A percentile compares a stretch with the other conserved stretches of the same genome.
These are phyloP conservation scores for Candida corydali DNA, from an alignment of 805 yeast species.

Conservation along the genomic window DNA sequence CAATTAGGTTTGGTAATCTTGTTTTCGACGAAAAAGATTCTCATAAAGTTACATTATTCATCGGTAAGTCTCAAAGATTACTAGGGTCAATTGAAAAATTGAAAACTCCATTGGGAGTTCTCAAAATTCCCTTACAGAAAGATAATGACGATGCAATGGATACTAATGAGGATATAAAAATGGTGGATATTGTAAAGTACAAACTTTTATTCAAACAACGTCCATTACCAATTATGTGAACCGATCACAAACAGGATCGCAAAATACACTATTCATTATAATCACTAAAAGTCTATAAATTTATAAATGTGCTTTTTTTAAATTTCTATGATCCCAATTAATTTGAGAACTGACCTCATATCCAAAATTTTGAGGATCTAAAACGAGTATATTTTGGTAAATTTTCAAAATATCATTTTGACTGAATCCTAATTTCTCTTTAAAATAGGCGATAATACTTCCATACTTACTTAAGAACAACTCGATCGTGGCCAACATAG, in stretches of 20 bases:
- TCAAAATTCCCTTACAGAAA: slow-evolving; percentile 37
- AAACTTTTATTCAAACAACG: slow-evolving; percentile 62
- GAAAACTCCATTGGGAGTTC: slow-evolving; percentile 62
- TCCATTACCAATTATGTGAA: slow-evolving; percentile 74
- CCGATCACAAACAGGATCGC: too few species aligned
- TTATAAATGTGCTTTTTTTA: slow-evolving; percentile 9
- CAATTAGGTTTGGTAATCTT: slow-evolving; percentile 49
- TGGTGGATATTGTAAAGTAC: slow-evolving; percentile 56
- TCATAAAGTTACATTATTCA: slow-evolving; percentile 49
- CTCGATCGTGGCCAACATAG: slow-evolving; percentile 64
- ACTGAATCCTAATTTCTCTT: slow-evolving; percentile 39
- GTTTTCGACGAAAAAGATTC: slow-evolving; percentile 39
- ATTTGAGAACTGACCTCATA: slow-evolving; percentile 11
- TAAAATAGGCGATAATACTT: slow-evolving; percentile 48
- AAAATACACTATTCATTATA: too few species aligned
- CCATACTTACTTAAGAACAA: slow-evolving; percentile 50
- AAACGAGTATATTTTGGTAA: slow-evolving; percentile 21
- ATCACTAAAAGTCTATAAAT: too few species aligned
- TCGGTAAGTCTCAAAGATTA: slow-evolving; percentile 69
- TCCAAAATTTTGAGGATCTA: slow-evolving; percentile 15
- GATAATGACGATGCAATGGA: slow-evolving; percentile 15
- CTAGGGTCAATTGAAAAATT: slow-evolving; percentile 57
- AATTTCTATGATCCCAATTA: slow-evolving; percentile 14
- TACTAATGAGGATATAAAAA: slow-evolving; percentile 32
- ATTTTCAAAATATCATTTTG: slow-evolving; percentile 37